These are phyloP conservation scores for Cryptosporidium xiaoi DNA, from an alignment of 169 alveolate genomes.

Conservation along the genomic window DNA sequence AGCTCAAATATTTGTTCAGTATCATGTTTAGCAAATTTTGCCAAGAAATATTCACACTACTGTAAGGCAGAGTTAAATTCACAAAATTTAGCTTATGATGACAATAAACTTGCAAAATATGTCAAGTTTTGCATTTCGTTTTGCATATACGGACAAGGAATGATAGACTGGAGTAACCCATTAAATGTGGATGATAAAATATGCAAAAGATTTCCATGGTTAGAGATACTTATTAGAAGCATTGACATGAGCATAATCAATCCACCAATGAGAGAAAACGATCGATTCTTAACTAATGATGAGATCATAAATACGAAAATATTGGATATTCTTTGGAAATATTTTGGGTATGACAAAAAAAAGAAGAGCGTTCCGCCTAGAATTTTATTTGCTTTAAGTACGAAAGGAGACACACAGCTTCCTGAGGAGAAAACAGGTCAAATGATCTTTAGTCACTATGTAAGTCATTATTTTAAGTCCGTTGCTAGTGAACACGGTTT, in stretches of 20 bases:
- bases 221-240: slow-evolving; percentile 36
- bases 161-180: slow-evolving; percentile 65
- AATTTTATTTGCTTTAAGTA: slow-evolving; percentile 32
- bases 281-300: slow-evolving; percentile 27
- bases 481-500: slow-evolving; percentile 63
- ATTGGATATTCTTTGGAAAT: slow-evolving; percentile 24
- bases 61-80: slow-evolving; percentile 66
- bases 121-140: slow-evolving; percentile 62
- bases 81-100: slow-evolving; percentile 24
- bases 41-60: slow-evolving; percentile 39
- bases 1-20: slow-evolving; percentile 30
- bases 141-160: slow-evolving; percentile 60
- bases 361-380: slow-evolving; percentile 61
- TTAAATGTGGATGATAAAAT: slow-evolving; percentile 35
- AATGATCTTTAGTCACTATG: slow-evolving; percentile 54
- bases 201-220: slow-evolving; percentile 62
- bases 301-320: slow-evolving; percentile 28
- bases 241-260: slow-evolving; percentile 50
- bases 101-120: slow-evolving; percentile 36
- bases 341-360: slow-evolving; percentile 36
- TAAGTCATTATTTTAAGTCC: slow-evolving; percentile 60
- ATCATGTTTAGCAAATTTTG: slow-evolving; percentile 40
- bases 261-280: slow-evolving; percentile 47
- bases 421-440: slow-evolving; percentile 73
- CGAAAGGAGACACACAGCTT: slow-evolving; percentile 34